Base-by-base conservation (phyloP, 345 rosid species). In the Pistacia vera region DNA sequence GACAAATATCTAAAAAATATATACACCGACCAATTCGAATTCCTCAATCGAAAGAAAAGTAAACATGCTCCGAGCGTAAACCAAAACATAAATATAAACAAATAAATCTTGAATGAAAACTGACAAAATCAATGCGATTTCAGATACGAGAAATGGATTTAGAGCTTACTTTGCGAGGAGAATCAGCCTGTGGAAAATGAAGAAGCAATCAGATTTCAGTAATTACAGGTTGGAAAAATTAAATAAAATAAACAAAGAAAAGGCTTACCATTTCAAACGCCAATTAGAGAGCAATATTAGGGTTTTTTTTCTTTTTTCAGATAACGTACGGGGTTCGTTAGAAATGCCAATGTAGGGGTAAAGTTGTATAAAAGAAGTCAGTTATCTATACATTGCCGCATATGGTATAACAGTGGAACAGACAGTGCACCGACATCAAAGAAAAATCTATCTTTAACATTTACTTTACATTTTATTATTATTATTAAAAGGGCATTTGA, bases 111-210 rank as follows among this genome's bases (percentile, higher is more conserved):
- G 13, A 5, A 44, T 22, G 0, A 7, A 33, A 14, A 75, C 5
- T 51, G 33, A 9, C 16, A 70, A 22, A 20, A 7, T 11, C 28
- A 38, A 25, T 25, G 8, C 54, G 54, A 66, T 66, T 8, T 66
- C 9, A 58, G 16, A 0, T 7, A 36, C 60, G 54, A 13, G 11
- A 1, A 14, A 36, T 58, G 11, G 20, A 48, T 69, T 71, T 9
- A 73, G 77, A 68, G 74, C 80, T 83, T 81, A 91, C 97, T 90
- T 92, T 86, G 49, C 70, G 82, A 70, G 93, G 97, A 80, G 92
- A 90, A 81, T 88, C 96, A 55, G 83, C 93, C 97, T 94, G 91
- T 75, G 70, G 68, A 68, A 63, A 71, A 10, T 2, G 13, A 9
- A 44, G 5, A 2, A 11, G n/a, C 7, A 2, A 41, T 72, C 22